Evolutionary conservation across 2,329 filamentous ascomycete species (phyloP).

Genomic region (Clarireedia hainanense): DNA sequence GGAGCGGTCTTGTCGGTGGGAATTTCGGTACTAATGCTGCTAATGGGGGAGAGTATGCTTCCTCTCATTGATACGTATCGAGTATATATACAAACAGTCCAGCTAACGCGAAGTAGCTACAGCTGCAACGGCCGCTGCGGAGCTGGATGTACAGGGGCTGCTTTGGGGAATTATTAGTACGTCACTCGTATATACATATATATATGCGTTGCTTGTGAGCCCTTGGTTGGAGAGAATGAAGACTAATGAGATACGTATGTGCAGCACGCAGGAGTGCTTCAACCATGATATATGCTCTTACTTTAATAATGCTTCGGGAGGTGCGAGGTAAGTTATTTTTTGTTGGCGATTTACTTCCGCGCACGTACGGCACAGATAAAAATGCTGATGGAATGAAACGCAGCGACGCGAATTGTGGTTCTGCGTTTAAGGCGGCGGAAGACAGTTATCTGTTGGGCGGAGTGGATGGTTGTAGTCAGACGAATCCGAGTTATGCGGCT

Average conservation of each 20-base stretch:
- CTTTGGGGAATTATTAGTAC: constrained; percentile 38
- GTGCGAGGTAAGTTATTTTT: constrained; percentile 31
- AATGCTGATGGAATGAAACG: not conserved
- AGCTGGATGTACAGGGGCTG: constrained; percentile 36
- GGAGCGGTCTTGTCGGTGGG: constrained; percentile 37
- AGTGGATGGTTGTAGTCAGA: constrained; percentile 30
- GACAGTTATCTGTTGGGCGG: constrained; percentile 36
- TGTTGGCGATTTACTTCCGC: not conserved
- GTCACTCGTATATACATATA: not conserved
- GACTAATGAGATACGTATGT: not conserved
- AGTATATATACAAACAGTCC: not conserved
- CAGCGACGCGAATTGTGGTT: constrained; percentile 41
- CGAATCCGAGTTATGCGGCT: constrained; percentile 29
- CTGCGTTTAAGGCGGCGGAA: constrained; percentile 35
- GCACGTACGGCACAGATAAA: not conserved
- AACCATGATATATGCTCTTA: constrained; percentile 44
- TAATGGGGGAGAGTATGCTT: constrained; percentile 36
- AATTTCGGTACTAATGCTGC: constrained; percentile 39
- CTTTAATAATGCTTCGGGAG: constrained; percentile 41
- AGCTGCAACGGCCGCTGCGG: constrained; percentile 43
- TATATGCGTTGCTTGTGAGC: not conserved
- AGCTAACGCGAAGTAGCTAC: constrained; percentile 31
- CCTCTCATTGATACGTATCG: not conserved
- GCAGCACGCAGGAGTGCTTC: constrained; percentile 40
- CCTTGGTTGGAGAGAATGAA: too few relatives aligned